A percentile compares a stretch with the other conserved stretches of the same genome.
These are phyloP conservation scores for Suillus bovinus DNA, from an alignment of 768 basidiomycete genomes.

Conservation along the genomic window DNA sequence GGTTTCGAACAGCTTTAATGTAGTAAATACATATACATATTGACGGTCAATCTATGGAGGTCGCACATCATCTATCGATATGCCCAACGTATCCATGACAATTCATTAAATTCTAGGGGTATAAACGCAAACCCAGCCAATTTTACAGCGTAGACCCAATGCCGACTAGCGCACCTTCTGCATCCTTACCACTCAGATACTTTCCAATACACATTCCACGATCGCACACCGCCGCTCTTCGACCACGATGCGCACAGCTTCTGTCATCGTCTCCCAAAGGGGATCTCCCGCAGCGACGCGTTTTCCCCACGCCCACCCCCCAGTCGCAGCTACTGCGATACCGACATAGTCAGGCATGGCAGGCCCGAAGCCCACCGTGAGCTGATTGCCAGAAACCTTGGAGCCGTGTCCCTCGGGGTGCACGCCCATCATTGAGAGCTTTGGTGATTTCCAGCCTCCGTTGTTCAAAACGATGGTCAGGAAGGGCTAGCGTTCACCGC, in stretches of 20 bases:
- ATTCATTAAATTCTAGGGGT: not conserved
- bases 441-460: slow-evolving; percentile 70
- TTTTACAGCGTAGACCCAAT: not conserved
- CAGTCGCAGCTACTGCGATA: slow-evolving; percentile 67
- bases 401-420: slow-evolving; percentile 61
- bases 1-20: not conserved
- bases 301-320: slow-evolving; percentile 63
- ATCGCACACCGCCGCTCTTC: slow-evolving; percentile 65
- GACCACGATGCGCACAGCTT: slow-evolving; percentile 56
- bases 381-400: slow-evolving; percentile 41
- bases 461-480: slow-evolving; percentile 72
- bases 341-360: slow-evolving; percentile 57
- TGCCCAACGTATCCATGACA: not conserved
- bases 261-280: slow-evolving; percentile 38
- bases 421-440: slow-evolving; percentile 62
- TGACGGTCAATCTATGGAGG: not conserved
- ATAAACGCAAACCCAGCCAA: not conserved
- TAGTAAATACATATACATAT: not conserved
- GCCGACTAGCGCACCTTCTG: too few species aligned
- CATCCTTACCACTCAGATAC: slow-evolving; percentile 28
- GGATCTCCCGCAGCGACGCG: slow-evolving; percentile 30
- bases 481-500: slow-evolving; percentile 50
- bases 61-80: not conserved
- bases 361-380: slow-evolving; percentile 68
- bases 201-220: slow-evolving; percentile 57